A percentile compares a stretch with the other conserved stretches of the same genome.
Conservation (phyloP, 202 grass and related monocot species). For the Zoysia matrella region DNA sequence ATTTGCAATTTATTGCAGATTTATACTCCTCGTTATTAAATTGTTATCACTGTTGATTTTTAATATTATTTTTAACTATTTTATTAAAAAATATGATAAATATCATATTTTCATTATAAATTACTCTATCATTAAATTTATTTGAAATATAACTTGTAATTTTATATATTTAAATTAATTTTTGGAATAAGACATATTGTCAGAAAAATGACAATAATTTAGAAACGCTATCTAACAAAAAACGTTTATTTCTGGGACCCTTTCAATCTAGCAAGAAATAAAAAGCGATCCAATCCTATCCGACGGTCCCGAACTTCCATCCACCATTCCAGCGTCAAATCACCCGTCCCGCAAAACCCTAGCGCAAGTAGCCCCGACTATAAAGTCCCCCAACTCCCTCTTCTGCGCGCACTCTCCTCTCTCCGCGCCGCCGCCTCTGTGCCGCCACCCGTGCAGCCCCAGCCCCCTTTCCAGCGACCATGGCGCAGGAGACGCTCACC, state of each 20-base stretch:
- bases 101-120: too few species aligned
- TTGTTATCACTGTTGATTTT: too few species aligned
- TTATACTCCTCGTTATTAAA: too few species aligned
- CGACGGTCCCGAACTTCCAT: conserved; percentile 22
- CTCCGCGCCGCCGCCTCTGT: not conserved
- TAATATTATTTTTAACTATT: too few species aligned
- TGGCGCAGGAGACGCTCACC: conserved; percentile 70
- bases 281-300: not conserved
- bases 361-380: conserved; percentile 29
- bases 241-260: not conserved
- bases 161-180: too few species aligned
- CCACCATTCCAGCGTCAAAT: not conserved
- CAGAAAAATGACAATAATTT: too few species aligned
- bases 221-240: too few species aligned
- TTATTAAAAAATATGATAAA: too few species aligned
- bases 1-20: too few species aligned
- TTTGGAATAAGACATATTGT: too few species aligned
- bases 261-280: not conserved
- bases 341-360: conserved; percentile 47
- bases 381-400: conserved; percentile 22
- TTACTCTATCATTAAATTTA: too few species aligned
- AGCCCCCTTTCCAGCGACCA: conserved; percentile 10
- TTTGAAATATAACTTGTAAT: too few species aligned
- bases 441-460: not conserved
- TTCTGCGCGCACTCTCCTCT: not conserved